Conservation (phyloP, 371 early-diverging fungal genomes). For the Blyttiomyces sp. region DNA sequence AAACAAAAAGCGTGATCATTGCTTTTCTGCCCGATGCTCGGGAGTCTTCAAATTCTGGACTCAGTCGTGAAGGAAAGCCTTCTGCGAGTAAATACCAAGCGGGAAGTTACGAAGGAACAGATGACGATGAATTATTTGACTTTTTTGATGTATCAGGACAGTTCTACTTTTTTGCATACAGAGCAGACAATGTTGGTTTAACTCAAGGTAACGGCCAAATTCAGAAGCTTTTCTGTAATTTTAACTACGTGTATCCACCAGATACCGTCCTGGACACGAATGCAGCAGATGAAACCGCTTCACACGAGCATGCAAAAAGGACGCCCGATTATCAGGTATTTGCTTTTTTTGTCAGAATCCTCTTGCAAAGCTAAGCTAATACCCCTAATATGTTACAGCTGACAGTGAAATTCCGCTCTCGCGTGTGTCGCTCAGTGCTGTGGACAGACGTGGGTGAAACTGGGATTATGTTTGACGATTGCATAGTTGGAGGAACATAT, state of each 20-base stretch:
- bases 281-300: no score
- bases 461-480: constrained; percentile 90
- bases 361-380: neutral
- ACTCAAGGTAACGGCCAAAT: neutral
- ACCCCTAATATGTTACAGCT: constrained; percentile 37
- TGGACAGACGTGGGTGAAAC: constrained; percentile 87
- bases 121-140: constrained; percentile 54
- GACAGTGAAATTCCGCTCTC: constrained; percentile 75
- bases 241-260: no score
- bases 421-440: constrained; percentile 82
- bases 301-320: no score
- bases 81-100: no score
- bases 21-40: constrained; percentile 67
- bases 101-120: no score
- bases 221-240: no score
- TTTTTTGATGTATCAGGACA: constrained; percentile 78
- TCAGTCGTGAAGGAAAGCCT: no score
- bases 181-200: constrained; percentile 13
- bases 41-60: neutral
- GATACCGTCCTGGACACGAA: no score
- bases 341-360: no score
- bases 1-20: constrained; percentile 64
- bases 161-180: constrained; percentile 81
- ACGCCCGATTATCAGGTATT: constrained; percentile 24
- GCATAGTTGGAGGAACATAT: constrained; percentile 82